Base-by-base conservation (phyloP, 2,329 filamentous ascomycete species). In the Phyllosticta capitalensis region DNA sequence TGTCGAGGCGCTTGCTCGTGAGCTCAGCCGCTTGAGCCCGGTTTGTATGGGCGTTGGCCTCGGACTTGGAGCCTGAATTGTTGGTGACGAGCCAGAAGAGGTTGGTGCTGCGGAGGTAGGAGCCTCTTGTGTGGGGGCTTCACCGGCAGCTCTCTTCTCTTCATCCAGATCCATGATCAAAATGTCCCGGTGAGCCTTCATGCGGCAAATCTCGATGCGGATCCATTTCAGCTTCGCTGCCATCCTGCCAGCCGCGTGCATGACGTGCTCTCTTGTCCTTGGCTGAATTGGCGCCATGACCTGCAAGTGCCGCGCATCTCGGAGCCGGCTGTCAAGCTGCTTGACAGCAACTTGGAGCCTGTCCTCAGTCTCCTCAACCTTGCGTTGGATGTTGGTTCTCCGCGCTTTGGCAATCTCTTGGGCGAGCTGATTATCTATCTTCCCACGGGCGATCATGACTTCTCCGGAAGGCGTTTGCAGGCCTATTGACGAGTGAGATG, bases 151-250 rank as follows among this genome's bases (percentile, higher is more conserved):
- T 51, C 78, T 75, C 60, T 71, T 78, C 67, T 96, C 92, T 65
- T 96, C 90, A 58, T 92, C 88, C 9, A 97, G 77, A 69, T 99
- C 94, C 72, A 91, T 81, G 5, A 85, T 79, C 20, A 99, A 76
- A 62, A 97, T 92, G 67, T 96, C 92, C 50, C 87, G 86, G 72
- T 99, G 92, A 64, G 92, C 96, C 68, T 85, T 92, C 67, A 92
- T 83, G 58, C 86, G 88, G 90, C 92, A 96, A 20, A 96, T 94
- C 65, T 96, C 90, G 70, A 95, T 87, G 62, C 92, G 83, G n/a
- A 87, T 86, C 92, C 92, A 96, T 71, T 94, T 95, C 62, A 99
- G 76, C 70, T 92, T 91, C 3, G 90, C 90, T 59, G 92, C 86
- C 74, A 95, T 86, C 7, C 88, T 85, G 5, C 87, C 90, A 20